Evolutionary conservation across 1,284 basidiomycete genomes (phyloP).

Genomic region (Tylopilus orsonianus): DNA sequence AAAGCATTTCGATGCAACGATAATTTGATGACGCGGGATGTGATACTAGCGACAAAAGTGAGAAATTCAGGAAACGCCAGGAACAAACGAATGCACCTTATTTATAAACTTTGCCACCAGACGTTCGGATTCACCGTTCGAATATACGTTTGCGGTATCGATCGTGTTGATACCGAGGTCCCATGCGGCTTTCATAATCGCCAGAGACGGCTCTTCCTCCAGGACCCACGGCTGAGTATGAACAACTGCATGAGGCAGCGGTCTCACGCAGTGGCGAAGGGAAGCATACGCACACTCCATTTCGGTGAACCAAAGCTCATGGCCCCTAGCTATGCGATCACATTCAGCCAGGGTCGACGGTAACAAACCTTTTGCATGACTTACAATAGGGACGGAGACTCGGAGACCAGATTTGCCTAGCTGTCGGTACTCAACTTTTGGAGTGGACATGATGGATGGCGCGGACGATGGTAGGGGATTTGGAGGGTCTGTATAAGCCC

Average conservation of each 20-base stretch:
- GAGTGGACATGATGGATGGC: slow-evolving; percentile 3
- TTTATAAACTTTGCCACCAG: slow-evolving; percentile 55
- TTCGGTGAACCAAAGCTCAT: slow-evolving; percentile 47
- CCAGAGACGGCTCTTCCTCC: slow-evolving; percentile 41
- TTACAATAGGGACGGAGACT: slow-evolving; percentile 49
- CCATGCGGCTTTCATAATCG: slow-evolving; percentile 48
- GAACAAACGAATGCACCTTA: slow-evolving; percentile 29
- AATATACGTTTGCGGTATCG: slow-evolving; percentile 60
- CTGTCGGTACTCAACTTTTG: slow-evolving; percentile 39
- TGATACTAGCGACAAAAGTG: slow-evolving; percentile 37
- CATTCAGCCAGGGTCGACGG: not conserved
- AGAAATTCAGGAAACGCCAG: not conserved
- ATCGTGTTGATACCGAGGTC: slow-evolving; percentile 45
- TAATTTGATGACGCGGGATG: slow-evolving; percentile 53
- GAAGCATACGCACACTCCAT: slow-evolving; percentile 34
- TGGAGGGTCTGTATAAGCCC: not conserved
- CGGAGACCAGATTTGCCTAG: slow-evolving; percentile 49
- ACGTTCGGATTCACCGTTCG: slow-evolving; percentile 47
- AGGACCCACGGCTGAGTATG: slow-evolving; percentile 41
- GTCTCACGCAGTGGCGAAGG: not conserved
- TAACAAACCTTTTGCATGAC: too few species aligned
- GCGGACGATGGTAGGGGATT: not conserved
- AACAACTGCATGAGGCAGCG: not conserved
- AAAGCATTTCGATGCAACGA: slow-evolving; percentile 45
- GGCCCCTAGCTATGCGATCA: slow-evolving; percentile 38